phyloP scores from a whole-genome alignment of 164 flowering plant genomes.

The Berberis vulgaris region DNA sequence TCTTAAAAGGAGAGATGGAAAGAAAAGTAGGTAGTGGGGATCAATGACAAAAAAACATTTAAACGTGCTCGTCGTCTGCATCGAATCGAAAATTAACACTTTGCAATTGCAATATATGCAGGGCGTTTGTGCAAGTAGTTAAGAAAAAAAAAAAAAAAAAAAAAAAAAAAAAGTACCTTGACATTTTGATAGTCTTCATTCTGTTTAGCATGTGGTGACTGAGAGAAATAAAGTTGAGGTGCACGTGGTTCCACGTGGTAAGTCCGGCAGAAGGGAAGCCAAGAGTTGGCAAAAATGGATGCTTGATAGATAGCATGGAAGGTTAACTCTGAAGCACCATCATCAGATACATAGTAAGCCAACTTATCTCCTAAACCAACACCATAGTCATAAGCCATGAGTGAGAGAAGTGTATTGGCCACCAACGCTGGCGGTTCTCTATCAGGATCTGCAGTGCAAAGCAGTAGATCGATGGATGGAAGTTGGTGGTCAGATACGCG shows the following conservation, averaged over 20 bases:
- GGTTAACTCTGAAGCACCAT: slow-evolving; percentile 24
- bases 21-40: too few relatives aligned
- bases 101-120: too few relatives aligned
- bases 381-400: slow-evolving; percentile 25
- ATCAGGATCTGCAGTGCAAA: slow-evolving; percentile 25
- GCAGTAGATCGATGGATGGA: slow-evolving; percentile 19
- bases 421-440: slow-evolving; percentile 23
- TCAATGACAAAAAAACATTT: too few relatives aligned
- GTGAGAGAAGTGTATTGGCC: slow-evolving; percentile 20
- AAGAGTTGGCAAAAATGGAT: slow-evolving; percentile 12
- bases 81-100: too few relatives aligned
- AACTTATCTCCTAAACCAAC: slow-evolving; percentile 6
- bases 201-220: neutral
- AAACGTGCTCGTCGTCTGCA: too few relatives aligned
- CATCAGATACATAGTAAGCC: slow-evolving; percentile 22
- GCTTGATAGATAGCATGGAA: slow-evolving; percentile 22
- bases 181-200: slow-evolving; percentile 9
- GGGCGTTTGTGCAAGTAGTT: too few relatives aligned
- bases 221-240: slow-evolving; percentile 14
- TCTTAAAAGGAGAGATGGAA: too few relatives aligned
- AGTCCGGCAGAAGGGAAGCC: slow-evolving; percentile 27
- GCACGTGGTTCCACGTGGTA: slow-evolving; percentile 16
- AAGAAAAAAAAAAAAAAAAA: too few relatives aligned
- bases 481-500: slow-evolving; percentile 8
- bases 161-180: slow-evolving; percentile 9